Evolutionary conservation across 2,329 filamentous ascomycete genomes (phyloP).

Genomic region (Pseudofabraea citricarpa): DNA sequence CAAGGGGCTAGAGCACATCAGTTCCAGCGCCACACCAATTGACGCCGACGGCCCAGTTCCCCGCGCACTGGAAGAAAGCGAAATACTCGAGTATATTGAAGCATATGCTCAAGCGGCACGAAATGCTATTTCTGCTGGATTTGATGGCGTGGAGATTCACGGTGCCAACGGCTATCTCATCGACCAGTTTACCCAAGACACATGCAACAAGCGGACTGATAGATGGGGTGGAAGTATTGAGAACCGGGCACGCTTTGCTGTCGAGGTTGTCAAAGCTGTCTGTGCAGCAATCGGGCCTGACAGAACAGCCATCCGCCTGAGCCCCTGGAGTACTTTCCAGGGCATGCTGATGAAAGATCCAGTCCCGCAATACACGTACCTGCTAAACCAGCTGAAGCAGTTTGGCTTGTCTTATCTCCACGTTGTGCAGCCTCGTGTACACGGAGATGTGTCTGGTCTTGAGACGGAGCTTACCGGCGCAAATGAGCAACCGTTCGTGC

Average conservation of each 20-base stretch:
- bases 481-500: conserved; percentile 7
- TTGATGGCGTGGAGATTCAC: conserved; percentile 23
- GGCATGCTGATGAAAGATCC: conserved; percentile 35
- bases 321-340: conserved; percentile 55
- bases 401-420: conserved; percentile 44
- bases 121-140: conserved; percentile 21
- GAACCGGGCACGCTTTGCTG: conserved; percentile 35
- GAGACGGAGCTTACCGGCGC: conserved; percentile 42
- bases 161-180: conserved; percentile 21
- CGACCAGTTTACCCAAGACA: conserved; percentile 21
- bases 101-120: conserved; percentile 12
- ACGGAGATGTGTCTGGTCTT: conserved; percentile 31
- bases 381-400: conserved; percentile 34
- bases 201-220: conserved; percentile 17
- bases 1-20: conserved; percentile 12
- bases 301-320: conserved; percentile 49
- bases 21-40: conserved; percentile 7
- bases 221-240: conserved; percentile 20
- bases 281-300: conserved; percentile 37
- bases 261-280: conserved; percentile 45
- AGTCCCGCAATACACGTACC: conserved; percentile 37
- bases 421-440: conserved; percentile 48
- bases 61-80: conserved; percentile 10
- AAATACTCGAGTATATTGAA: conserved; percentile 16
- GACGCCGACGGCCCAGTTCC: conserved; percentile 5